Conservation (phyloP, 2,329 filamentous ascomycete genomes). For the Iodosphaeria phyllophila region DNA sequence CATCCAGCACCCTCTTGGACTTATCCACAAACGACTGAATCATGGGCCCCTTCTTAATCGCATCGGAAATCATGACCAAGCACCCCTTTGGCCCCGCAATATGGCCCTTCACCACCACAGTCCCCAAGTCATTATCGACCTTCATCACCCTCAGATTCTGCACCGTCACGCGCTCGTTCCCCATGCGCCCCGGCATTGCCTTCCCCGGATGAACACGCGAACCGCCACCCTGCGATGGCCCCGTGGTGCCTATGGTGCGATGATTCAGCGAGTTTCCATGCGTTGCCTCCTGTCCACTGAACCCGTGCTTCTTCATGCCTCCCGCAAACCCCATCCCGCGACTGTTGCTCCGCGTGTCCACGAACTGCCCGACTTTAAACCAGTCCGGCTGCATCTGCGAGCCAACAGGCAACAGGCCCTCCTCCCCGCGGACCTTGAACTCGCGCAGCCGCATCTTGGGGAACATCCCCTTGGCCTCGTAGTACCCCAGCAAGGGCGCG, state of each 20-base stretch:
- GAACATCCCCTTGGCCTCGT: constrained; percentile 59
- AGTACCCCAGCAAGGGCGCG: constrained; percentile 76
- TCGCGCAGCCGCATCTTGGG: constrained; percentile 74
- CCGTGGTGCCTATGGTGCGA: constrained; percentile 76
- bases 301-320: constrained; percentile 95
- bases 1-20: constrained; percentile 21
- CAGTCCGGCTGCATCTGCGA: constrained; percentile 65
- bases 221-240: constrained; percentile 79
- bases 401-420: constrained; percentile 60
- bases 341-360: constrained; percentile 64
- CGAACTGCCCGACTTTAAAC: constrained; percentile 79
- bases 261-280: constrained; percentile 95
- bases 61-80: constrained; percentile 72
- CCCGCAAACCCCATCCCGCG: constrained; percentile 88
- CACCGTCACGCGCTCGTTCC: constrained; percentile 68
- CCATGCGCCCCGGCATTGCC: constrained; percentile 96
- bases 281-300: constrained; percentile 69
- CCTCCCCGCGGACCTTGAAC: constrained; percentile 62
- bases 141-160: constrained; percentile 83
- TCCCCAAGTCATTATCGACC: constrained; percentile 71
- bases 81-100: constrained; percentile 80
- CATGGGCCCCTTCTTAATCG: constrained; percentile 62
- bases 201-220: constrained; percentile 88
- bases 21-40: constrained; percentile 27
- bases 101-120: constrained; percentile 72